Evolutionary conservation across 371 early-diverging fungal genomes (phyloP).

Genomic region (Thermomucor indicae-seudaticae): DNA sequence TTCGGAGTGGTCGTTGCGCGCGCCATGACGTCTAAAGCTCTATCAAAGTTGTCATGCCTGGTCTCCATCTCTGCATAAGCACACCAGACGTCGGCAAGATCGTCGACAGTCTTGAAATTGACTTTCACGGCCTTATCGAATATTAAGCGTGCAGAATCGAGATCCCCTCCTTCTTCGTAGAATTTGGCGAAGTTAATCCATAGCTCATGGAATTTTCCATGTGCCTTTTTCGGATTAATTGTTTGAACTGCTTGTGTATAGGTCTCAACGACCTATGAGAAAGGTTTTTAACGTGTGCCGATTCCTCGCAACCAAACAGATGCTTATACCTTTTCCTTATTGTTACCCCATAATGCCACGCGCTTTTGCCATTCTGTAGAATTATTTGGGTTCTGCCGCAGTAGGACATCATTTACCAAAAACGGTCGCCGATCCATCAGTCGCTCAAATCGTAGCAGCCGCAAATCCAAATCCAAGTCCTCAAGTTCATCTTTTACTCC

Average conservation of each 20-base stretch:
- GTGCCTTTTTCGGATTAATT: conserved; percentile 78
- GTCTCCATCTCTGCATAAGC: conserved; percentile 93
- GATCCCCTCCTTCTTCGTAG: conserved; percentile 66
- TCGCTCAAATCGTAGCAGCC: conserved; percentile 81
- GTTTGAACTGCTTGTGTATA: conserved; percentile 77
- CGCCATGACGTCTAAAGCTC: conserved; percentile 74
- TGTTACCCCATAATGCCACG: conserved; percentile 65
- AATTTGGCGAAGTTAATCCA: conserved; percentile 86
- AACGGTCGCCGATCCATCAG: conserved; percentile 93
- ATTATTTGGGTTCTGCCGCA: conserved; percentile 91
- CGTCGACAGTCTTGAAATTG: conserved; percentile 75
- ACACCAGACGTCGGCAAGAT: conserved; percentile 90
- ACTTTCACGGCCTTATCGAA: conserved; percentile 86
- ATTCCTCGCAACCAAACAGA: conserved; percentile 1
- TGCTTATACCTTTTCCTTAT: conserved; percentile 56
- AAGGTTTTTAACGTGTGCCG: neutral
- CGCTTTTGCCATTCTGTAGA: conserved; percentile 92
- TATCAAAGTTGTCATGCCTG: conserved; percentile 61
- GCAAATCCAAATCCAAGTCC: conserved; percentile 79
- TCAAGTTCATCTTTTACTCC: conserved; percentile 50
- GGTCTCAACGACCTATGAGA: conserved; percentile 55
- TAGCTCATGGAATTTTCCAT: conserved; percentile 73
- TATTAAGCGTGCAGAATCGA: conserved; percentile 68
- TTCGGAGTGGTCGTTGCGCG: conserved; percentile 70
- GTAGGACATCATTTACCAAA: conserved; percentile 89